A percentile compares a stretch with the other conserved stretches of the same genome.
phyloP scores from a whole-genome alignment of 176 grass and related monocot species.

The Rhynchospora pubera region DNA sequence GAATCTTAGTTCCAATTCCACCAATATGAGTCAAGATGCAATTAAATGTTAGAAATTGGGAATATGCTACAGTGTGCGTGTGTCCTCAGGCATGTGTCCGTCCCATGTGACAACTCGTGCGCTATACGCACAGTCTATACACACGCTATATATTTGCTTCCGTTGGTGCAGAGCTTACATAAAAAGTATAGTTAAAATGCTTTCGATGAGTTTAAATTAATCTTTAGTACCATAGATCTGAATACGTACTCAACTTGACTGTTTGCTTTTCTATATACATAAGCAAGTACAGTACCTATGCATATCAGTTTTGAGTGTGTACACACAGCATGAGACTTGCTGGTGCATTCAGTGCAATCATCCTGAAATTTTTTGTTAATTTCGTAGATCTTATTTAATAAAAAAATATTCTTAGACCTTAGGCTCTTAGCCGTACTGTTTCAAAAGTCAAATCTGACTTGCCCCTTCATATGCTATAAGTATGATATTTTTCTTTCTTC shows the following conservation, averaged over 20 bases:
- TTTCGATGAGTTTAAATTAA: not conserved
- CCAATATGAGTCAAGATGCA: constrained; percentile 43
- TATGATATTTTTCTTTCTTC: not conserved
- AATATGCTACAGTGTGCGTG: constrained; percentile 23
- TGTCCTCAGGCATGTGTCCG: constrained; percentile 18
- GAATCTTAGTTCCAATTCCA: constrained; percentile 50
- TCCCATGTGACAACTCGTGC: constrained; percentile 45
- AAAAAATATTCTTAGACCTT: not conserved
- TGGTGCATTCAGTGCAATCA: not conserved
- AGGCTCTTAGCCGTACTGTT: not conserved
- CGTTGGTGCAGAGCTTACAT: not conserved
- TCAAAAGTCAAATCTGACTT: not conserved
- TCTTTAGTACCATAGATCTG: not conserved
- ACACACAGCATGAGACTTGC: not conserved
- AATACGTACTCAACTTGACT: not conserved
- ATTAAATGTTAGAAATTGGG: constrained; percentile 25
- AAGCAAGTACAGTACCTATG: not conserved
- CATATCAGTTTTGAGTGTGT: constrained; percentile 7
- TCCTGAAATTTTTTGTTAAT: not conserved
- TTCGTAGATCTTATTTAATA: not conserved
- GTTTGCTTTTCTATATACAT: not conserved
- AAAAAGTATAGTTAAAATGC: not conserved
- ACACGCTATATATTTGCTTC: not conserved
- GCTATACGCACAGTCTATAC: constrained; percentile 14
- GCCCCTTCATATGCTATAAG: not conserved